These are phyloP conservation scores for Stygiomarasmius scandens DNA, from an alignment of 1,284 basidiomycete genomes.

Conservation along the genomic window DNA sequence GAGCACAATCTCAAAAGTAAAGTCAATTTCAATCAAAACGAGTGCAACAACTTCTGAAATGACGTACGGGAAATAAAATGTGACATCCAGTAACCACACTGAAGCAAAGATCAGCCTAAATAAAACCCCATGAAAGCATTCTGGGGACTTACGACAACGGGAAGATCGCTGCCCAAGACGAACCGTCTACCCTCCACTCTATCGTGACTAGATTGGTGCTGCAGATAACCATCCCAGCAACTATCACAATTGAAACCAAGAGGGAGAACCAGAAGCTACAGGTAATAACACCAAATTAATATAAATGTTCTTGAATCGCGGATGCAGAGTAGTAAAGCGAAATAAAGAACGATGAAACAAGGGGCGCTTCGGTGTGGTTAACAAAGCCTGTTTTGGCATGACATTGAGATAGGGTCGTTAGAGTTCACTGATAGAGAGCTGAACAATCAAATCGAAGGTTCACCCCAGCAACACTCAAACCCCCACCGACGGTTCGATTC, in stretches of 20 bases:
- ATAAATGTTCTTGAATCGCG: too few species aligned
- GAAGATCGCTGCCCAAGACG: slow-evolving; percentile 20
- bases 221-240: slow-evolving; percentile 17
- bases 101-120: neutral
- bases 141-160: slow-evolving; percentile 14
- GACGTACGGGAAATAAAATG: slow-evolving; percentile 12
- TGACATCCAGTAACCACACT: slow-evolving; percentile 9
- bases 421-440: too few species aligned
- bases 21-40: neutral
- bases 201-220: slow-evolving; percentile 16
- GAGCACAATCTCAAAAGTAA: slow-evolving; percentile 3
- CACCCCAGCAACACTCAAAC: neutral
- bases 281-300: too few species aligned
- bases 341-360: too few species aligned
- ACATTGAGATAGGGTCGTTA: too few species aligned
- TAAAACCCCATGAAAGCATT: neutral
- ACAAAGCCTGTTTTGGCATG: too few species aligned
- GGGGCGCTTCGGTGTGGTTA: too few species aligned
- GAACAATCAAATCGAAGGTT: too few species aligned
- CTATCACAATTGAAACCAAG: slow-evolving; percentile 10
- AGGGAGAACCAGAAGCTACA: slow-evolving; percentile 21
- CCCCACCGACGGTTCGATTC: neutral
- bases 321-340: too few species aligned
- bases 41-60: neutral
- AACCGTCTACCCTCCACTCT: slow-evolving; percentile 17